These are phyloP conservation scores for Oryza nivara DNA, from an alignment of 176 grass and related monocot genomes.

Conservation along the genomic window DNA sequence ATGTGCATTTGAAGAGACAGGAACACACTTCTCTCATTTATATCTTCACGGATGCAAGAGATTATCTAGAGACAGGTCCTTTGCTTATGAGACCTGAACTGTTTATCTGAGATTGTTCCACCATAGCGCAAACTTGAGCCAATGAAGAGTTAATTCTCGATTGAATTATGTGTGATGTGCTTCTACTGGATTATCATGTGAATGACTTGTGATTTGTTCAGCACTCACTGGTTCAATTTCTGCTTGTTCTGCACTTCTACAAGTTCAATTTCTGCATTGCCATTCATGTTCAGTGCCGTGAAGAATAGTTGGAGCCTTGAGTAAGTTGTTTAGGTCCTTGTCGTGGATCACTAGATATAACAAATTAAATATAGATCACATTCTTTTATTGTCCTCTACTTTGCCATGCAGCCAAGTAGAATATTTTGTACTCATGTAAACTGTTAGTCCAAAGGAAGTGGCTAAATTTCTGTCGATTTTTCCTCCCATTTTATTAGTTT, in stretches of 20 bases:
- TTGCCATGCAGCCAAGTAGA: not conserved
- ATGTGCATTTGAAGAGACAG: not conserved
- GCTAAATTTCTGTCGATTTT: too few species aligned
- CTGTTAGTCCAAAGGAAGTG: not conserved
- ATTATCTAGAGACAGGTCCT: not conserved
- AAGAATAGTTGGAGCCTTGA: not conserved
- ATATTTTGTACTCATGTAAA: not conserved
- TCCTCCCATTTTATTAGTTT: too few species aligned
- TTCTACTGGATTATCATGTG: not conserved
- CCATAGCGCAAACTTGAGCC: not conserved
- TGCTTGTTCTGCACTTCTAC: not conserved
- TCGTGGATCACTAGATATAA: conserved; percentile 18
- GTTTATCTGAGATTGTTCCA: not conserved
- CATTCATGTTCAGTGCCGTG: not conserved
- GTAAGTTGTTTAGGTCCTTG: not conserved
- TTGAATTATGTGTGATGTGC: not conserved
- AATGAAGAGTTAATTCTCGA: not conserved
- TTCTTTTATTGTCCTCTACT: not conserved
- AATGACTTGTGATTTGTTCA: not conserved
- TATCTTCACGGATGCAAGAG: not conserved
- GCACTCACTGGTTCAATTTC: not conserved
- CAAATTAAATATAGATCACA: not conserved
- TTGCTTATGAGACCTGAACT: not conserved
- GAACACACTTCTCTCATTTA: not conserved
- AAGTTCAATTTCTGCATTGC: not conserved